Evolutionary conservation across 73 alveolate species (phyloP), one percentile per base, ranked within the genome.

Genomic region (Blepharisma japonicum): DNA sequence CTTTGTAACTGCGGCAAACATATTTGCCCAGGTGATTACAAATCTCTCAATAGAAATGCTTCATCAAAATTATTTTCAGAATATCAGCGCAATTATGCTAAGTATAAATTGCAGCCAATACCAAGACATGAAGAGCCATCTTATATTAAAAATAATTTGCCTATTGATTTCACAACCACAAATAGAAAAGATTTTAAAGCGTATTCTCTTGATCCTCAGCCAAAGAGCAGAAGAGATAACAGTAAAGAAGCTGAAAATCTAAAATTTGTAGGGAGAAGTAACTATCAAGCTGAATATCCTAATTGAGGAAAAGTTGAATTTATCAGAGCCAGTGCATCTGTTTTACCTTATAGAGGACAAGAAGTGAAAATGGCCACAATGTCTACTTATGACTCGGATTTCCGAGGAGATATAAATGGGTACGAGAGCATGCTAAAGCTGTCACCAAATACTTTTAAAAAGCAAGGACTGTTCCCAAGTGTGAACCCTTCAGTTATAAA

Each of bases 261-360:
- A 20, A 61, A 61, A 61, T 61, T 61, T 61, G 74, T 39, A 2
- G 74, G 74, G 23, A 25, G 38, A 8, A 14, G 47, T 2, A 61
- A 61, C 5, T 61, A 61, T 25, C 74, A 25, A 20, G 23, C 47
- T 61, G 74, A 61, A 5, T 61, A 20, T 25, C 74, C 74, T 61
- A 25, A 61, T 61, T 61, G 74, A 39, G 74, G 74, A 8, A n/a
- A 61, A 14, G 14, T 14, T 61, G 74, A 61, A 25, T 61, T 61
- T 61, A 61, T 61, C 39, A 14, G 23, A 4, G 23, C 23, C 0
- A 39, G 74, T 14, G 23, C 14, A 39, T 61, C 23, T 25, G 18
- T n/a, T 0, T 8, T 14, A 61, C 74, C 74, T 25, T 61, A 61
- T 25, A 61, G 49, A 61, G 47, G 18, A 8, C 47, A n/a, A 18